Evolutionary conservation across 345 rosid genomes (phyloP).

Genomic region (Boechera stricta): DNA sequence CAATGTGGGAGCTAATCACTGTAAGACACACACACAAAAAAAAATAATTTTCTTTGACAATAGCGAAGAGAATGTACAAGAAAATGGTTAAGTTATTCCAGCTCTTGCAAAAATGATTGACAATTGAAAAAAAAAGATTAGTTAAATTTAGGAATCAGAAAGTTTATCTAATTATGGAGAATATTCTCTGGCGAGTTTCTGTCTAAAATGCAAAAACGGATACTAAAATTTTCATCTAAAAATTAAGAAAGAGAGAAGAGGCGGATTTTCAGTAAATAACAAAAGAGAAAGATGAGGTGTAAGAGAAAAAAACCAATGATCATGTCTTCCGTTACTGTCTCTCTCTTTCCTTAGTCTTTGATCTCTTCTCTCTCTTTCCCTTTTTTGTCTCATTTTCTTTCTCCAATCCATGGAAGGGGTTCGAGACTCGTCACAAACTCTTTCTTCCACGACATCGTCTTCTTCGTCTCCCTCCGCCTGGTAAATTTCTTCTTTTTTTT

Average conservation of each 20-base stretch:
- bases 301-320: slow-evolving; percentile 30
- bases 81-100: neutral
- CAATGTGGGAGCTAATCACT: slow-evolving; percentile 38
- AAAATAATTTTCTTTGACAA: too few species aligned
- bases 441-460: slow-evolving; percentile 41
- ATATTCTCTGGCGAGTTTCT: slow-evolving; percentile 38
- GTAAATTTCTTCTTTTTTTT: slow-evolving; percentile 12
- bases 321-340: slow-evolving; percentile 34
- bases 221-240: slow-evolving; percentile 4
- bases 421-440: slow-evolving; percentile 44
- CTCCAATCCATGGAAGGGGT: slow-evolving; percentile 42
- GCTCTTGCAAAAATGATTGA: neutral
- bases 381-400: slow-evolving; percentile 27
- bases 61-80: too few species aligned
- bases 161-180: neutral
- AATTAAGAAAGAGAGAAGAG: slow-evolving; percentile 34
- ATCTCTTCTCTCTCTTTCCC: slow-evolving; percentile 22
- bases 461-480: slow-evolving; percentile 43
- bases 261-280: slow-evolving; percentile 35
- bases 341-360: slow-evolving; percentile 34
- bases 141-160: slow-evolving; percentile 15
- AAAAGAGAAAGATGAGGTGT: slow-evolving; percentile 38
- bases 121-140: neutral
- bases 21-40: too few species aligned
- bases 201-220: slow-evolving; percentile 14